These are phyloP conservation scores for Xylariaceae sp. DNA, from an alignment of 2,329 filamentous ascomycete species.

Conservation along the genomic window DNA sequence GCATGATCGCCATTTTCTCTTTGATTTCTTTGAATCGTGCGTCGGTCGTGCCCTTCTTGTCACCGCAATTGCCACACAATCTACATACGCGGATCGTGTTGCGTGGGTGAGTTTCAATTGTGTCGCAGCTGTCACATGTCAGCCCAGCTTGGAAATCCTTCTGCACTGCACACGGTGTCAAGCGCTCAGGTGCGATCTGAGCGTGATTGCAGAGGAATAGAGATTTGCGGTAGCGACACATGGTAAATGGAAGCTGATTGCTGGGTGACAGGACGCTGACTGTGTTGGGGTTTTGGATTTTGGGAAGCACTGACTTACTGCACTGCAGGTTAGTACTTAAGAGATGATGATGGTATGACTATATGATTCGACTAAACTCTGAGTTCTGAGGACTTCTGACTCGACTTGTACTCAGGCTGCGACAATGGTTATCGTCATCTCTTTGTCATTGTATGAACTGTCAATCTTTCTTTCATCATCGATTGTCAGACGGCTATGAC, in stretches of 20 bases:
- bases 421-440: not conserved
- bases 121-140: constrained; percentile 16
- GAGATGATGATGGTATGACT: too few species aligned
- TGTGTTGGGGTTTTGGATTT: not conserved
- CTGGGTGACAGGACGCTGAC: not conserved
- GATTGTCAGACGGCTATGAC: not conserved
- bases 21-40: constrained; percentile 12
- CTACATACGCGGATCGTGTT: constrained; percentile 16
- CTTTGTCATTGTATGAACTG: not conserved
- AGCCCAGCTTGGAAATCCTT: constrained; percentile 11
- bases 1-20: constrained; percentile 15
- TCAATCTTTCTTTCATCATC: too few species aligned
- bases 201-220: constrained; percentile 29
- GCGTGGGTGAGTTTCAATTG: constrained; percentile 16
- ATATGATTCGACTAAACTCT: too few species aligned
- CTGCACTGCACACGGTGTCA: constrained; percentile 18
- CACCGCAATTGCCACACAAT: constrained; percentile 18
- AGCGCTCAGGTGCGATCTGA: constrained; percentile 7
- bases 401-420: not conserved
- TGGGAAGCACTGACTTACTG: not conserved
- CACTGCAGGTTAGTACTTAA: too few species aligned
- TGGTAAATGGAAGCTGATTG: constrained; percentile 3
- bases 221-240: constrained; percentile 29
- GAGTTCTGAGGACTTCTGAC: too few species aligned
- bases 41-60: constrained; percentile 11